Evolutionary conservation across 768 basidiomycete species (phyloP).

Genomic region (Coprinopsis strossmayeri): DNA sequence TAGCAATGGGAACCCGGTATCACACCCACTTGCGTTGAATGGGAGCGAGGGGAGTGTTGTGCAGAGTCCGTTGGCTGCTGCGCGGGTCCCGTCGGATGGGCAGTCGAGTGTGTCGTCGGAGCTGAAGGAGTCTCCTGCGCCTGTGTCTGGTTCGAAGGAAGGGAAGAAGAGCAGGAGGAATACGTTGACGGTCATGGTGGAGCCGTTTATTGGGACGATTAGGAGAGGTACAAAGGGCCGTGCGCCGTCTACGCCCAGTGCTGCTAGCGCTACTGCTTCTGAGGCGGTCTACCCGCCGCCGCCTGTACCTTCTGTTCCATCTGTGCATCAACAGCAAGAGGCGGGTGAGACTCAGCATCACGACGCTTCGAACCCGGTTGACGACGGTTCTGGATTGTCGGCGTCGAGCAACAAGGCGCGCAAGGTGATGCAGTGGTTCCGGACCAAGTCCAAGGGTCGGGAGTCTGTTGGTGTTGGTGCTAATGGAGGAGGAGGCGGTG

Average conservation of each 20-base stretch:
- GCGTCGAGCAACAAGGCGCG: constrained; percentile 84
- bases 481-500: constrained; percentile 16
- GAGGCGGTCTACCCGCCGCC: constrained; percentile 10
- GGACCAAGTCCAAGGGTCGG: constrained; percentile 55
- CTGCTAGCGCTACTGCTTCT: background rate
- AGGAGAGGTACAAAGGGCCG: constrained; percentile 35
- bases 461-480: constrained; percentile 28
- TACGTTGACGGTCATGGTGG: constrained; percentile 84
- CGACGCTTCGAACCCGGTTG: constrained; percentile 4
- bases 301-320: constrained; percentile 29
- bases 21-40: constrained; percentile 22
- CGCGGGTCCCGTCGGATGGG: constrained; percentile 17
- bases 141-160: constrained; percentile 24
- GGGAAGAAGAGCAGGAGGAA: constrained; percentile 65
- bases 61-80: constrained; percentile 11
- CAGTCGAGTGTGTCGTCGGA: constrained; percentile 19
- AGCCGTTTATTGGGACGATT: constrained; percentile 58
- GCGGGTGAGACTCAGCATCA: background rate
- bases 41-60: constrained; percentile 10
- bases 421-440: constrained; percentile 99
- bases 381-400: constrained; percentile 34
- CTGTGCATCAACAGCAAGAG: constrained; percentile 27
- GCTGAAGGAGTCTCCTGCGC: too few species aligned
- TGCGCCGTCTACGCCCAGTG: background rate
- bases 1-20: too few species aligned